Evolutionary conservation across 192 early-diverging fungal species (phyloP), one percentile per base, ranked within the genome.

Genomic region (Podila horticola): DNA sequence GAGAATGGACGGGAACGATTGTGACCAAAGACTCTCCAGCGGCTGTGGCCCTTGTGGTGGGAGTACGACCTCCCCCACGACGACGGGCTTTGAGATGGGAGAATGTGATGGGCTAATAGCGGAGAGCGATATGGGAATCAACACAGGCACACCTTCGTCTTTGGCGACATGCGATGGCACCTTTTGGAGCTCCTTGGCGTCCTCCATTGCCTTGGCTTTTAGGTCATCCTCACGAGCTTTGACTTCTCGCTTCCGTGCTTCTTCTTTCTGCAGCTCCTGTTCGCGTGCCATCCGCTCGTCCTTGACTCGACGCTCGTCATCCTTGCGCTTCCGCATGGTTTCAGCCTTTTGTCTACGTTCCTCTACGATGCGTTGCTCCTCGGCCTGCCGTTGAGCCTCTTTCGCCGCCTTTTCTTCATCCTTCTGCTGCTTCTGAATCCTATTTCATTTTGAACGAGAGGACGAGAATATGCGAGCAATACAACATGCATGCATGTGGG

Each of bases 381-480:
- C 83, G 71, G 90, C 87, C 17, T 84, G 36, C 1, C 86, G 74
- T 64, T 88, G 84, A 17, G 85, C 86, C 51, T 92, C 93, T 65
- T 88, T 84, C 22, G 84, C 84, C 61, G 83, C 83, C 57, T 85
- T 76, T 77, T 94, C 92, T 64, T 91, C 88, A 65, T 92, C 90
- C 81, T 86, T 91, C 82, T 93, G 92, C 67, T 92, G 88, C 62
- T 93, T 93, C 30, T 86, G 63, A 38, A 86, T 83, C 33, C 93
- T 95, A 82, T 67, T 62, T 11, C 62, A 49, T 8, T 41, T 26
- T 26, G 4, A 64, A 71, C 36, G 3, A n/a, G 67, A 68, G 49
- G 26, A 55, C 31, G 3, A n/a, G 64, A 68, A 51, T n/a, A 55
- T 41, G 28, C 24, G 28, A 13, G 28, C 26, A 12, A 45, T 45